These are phyloP conservation scores for Saccharomycopsis sp. DNA, from an alignment of 805 yeast genomes.

Conservation along the genomic window DNA sequence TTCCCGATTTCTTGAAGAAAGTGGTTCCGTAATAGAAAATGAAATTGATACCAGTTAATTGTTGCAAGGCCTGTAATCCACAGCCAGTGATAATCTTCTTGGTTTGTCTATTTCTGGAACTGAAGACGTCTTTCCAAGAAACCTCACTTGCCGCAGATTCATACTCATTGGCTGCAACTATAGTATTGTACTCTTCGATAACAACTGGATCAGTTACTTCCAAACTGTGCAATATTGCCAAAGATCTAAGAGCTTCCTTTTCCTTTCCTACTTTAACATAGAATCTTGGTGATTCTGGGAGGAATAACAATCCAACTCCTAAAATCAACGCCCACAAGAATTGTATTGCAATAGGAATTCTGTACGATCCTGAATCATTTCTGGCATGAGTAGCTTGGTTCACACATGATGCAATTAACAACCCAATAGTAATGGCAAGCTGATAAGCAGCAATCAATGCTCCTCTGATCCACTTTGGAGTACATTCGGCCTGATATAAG, in stretches of 20 bases:
- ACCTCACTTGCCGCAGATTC: too few species aligned
- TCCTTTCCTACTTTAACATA: constrained; percentile 49
- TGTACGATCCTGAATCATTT: constrained; percentile 51
- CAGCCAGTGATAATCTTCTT: constrained; percentile 41
- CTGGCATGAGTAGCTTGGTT: constrained; percentile 59
- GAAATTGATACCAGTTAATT: constrained; percentile 67
- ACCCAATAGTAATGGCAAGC: constrained; percentile 65
- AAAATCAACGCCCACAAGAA: constrained; percentile 62
- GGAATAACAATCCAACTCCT: constrained; percentile 52
- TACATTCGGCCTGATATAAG: constrained; percentile 70
- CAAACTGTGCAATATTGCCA: constrained; percentile 48
- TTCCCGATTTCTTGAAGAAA: constrained; percentile 48
- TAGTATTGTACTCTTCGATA: constrained; percentile 41
- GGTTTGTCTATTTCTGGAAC: constrained; percentile 32
- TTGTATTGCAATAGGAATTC: constrained; percentile 71
- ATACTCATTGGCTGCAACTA: constrained; percentile 41
- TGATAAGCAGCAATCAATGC: constrained; percentile 71
- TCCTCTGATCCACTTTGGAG: constrained; percentile 75
- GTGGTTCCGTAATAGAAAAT: constrained; percentile 66
- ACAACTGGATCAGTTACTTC: constrained; percentile 39
- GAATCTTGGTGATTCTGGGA: constrained; percentile 77
- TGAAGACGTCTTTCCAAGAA: constrained; percentile 34
- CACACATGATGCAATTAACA: constrained; percentile 60
- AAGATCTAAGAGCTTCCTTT: constrained; percentile 50
- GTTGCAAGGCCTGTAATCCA: constrained; percentile 47